These are phyloP conservation scores for Globisporangium paddicum DNA, from an alignment of 352 stramenopile genomes.

Conservation along the genomic window DNA sequence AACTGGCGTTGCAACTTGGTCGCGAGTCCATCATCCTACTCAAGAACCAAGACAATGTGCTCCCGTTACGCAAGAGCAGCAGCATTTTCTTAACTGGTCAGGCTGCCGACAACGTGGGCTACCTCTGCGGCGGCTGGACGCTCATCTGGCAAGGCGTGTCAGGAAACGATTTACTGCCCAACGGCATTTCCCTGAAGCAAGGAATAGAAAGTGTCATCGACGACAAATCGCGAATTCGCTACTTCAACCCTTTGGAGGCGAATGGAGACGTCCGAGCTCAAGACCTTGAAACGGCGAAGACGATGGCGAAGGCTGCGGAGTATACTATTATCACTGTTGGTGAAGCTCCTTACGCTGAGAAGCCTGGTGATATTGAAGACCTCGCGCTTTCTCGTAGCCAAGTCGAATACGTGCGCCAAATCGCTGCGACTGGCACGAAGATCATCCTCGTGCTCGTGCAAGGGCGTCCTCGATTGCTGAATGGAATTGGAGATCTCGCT, in stretches of 20 bases:
- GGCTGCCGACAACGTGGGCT: slow-evolving; percentile 58
- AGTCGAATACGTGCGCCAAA: slow-evolving; percentile 62
- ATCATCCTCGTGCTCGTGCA: slow-evolving; percentile 79
- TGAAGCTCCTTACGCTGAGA: slow-evolving; percentile 78
- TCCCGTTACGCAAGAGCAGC: slow-evolving; percentile 37
- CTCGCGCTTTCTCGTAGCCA: slow-evolving; percentile 57
- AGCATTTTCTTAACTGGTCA: slow-evolving; percentile 68
- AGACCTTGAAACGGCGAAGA: slow-evolving; percentile 52
- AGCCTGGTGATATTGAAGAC: slow-evolving; percentile 83
- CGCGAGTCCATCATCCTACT: slow-evolving; percentile 83
- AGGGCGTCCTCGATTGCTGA: slow-evolving; percentile 74
- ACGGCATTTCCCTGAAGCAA: slow-evolving; percentile 58
- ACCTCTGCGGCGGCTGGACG: slow-evolving; percentile 79
- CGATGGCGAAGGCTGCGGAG: slow-evolving; percentile 32
- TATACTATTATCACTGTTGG: slow-evolving; percentile 81
- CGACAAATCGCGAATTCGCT: slow-evolving; percentile 20
- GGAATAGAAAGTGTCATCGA: slow-evolving; percentile 38
- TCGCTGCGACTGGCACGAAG: slow-evolving; percentile 63
- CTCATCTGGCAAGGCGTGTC: slow-evolving; percentile 85
- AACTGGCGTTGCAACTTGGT: slow-evolving; percentile 57
- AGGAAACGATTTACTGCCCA: slow-evolving; percentile 52
- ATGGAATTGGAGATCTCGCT: slow-evolving; percentile 43
- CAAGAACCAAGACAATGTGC: slow-evolving; percentile 61
- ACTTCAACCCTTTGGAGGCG: slow-evolving; percentile 50
- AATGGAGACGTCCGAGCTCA: slow-evolving; percentile 45